Conservation (phyloP, 176 grass and related monocot species). For the Microstegium vimineum region DNA sequence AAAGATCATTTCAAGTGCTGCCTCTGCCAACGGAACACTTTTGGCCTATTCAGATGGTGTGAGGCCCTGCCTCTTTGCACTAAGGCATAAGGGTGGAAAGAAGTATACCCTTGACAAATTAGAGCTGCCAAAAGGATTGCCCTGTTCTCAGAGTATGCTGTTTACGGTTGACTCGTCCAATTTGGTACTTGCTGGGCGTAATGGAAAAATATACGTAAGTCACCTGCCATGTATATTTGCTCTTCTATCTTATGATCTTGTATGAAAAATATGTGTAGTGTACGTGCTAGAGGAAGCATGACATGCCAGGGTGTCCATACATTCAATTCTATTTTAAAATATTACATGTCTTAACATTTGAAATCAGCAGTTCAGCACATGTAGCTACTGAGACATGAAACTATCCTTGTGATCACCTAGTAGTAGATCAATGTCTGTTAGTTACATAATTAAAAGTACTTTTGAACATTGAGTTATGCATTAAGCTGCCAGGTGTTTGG, state of each 20-base stretch:
- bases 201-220: constrained; percentile 95
- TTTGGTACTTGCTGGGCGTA: constrained; percentile 63
- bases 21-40: constrained; percentile 45
- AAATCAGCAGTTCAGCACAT: not conserved
- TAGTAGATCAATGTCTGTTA: not conserved
- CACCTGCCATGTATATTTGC: not conserved
- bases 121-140: constrained; percentile 62
- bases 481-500: too few species aligned
- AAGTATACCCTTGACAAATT: constrained; percentile 51
- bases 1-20: constrained; percentile 70
- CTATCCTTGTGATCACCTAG: not conserved
- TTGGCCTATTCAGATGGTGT: constrained; percentile 70
- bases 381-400: not conserved
- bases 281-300: not conserved
- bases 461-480: not conserved
- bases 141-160: constrained; percentile 68
- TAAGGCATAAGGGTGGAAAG: constrained; percentile 53
- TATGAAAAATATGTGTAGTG: not conserved
- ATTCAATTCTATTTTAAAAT: not conserved
- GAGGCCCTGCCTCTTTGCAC: constrained; percentile 57
- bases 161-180: constrained; percentile 72
- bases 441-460: not conserved
- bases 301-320: not conserved
- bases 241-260: not conserved
- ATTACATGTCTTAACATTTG: not conserved